Conservation (phyloP, 495 filamentous ascomycete genomes). For the Aspergillus avenaceus region DNA sequence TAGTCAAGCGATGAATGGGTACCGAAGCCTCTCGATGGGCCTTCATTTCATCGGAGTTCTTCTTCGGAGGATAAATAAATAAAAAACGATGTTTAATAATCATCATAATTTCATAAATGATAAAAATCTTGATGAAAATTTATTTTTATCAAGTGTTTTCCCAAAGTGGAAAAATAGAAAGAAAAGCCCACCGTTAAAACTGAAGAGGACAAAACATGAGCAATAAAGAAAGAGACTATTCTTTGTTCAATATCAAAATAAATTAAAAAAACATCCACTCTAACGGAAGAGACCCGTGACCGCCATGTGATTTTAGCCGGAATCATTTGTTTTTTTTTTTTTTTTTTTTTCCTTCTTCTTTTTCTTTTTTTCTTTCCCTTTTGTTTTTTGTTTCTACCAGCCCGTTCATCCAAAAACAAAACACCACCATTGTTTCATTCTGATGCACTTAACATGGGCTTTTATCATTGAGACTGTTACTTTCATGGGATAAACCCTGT, state of each 20-base stretch:
- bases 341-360: neutral
- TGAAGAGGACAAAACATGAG: neutral
- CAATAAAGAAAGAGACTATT: neutral
- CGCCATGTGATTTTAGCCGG: conserved; percentile 10
- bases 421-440: conserved; percentile 4
- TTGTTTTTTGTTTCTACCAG: no score
- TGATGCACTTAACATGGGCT: neutral
- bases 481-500: neutral
- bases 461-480: no score
- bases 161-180: neutral
- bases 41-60: neutral
- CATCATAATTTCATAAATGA: no score
- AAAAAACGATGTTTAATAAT: no score
- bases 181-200: neutral
- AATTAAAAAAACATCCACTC: conserved; percentile 1
- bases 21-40: neutral
- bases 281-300: conserved; percentile 7
- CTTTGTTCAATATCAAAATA: neutral
- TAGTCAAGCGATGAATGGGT: neutral
- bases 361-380: neutral
- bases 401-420: neutral
- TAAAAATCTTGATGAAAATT: no score
- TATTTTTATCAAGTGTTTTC: no score
- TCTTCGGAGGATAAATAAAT: neutral
- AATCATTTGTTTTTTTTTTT: no score